These are phyloP conservation scores for Carex pumila DNA, from an alignment of 176 grass and related monocot genomes.

Conservation along the genomic window DNA sequence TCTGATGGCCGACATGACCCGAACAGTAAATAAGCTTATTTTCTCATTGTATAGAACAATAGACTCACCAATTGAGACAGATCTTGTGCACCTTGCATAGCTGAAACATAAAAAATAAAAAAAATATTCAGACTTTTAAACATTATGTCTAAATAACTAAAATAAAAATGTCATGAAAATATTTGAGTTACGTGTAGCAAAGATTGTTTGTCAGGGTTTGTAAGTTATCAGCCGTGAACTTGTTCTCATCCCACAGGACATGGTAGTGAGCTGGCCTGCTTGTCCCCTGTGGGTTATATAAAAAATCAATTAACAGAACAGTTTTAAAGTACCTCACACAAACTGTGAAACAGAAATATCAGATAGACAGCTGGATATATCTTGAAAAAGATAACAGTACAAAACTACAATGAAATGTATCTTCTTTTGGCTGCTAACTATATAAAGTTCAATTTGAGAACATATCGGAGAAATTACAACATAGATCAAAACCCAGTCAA, in stretches of 20 bases:
- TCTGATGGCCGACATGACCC: background rate
- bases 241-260: slow-evolving; percentile 94
- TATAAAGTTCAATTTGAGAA: background rate
- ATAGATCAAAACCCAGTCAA: background rate
- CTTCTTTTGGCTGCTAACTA: background rate
- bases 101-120: slow-evolving; percentile 19
- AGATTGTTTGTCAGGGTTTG: slow-evolving; percentile 91
- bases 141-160: background rate
- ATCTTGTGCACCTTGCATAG: slow-evolving; percentile 81
- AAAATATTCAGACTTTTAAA: background rate
- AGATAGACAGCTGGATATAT: background rate
- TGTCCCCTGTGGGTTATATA: slow-evolving; percentile 39
- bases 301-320: background rate
- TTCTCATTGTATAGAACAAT: background rate
- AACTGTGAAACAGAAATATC: background rate
- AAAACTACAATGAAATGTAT: background rate
- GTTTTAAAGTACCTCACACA: background rate
- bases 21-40: background rate
- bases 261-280: slow-evolving; percentile 95
- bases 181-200: slow-evolving; percentile 68
- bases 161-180: background rate
- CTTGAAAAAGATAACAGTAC: background rate
- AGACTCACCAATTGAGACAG: slow-evolving; percentile 73
- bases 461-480: background rate
- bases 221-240: slow-evolving; percentile 68